Conservation (phyloP, 192 early-diverging fungal species). For the Rhizophagus clarus region DNA sequence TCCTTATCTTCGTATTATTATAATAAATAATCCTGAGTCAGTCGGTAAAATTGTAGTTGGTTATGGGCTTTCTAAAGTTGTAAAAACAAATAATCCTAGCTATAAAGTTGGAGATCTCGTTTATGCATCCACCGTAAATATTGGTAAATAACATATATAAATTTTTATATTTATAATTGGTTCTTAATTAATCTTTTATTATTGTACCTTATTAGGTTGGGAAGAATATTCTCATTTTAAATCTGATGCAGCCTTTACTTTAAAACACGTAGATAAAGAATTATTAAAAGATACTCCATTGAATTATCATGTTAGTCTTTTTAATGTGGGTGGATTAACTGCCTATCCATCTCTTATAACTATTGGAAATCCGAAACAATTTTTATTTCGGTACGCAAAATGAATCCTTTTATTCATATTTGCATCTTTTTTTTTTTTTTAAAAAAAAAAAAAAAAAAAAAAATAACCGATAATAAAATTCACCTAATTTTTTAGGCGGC, state of each 20-base stretch:
- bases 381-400: too few species aligned
- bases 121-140: constrained; percentile 38
- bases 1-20: constrained; percentile 65
- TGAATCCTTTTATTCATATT: constrained; percentile 22
- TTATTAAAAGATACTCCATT: constrained; percentile 44
- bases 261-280: constrained; percentile 76
- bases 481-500: constrained; percentile 51
- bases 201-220: constrained; percentile 21
- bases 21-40: constrained; percentile 32
- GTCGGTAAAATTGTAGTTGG: constrained; percentile 67
- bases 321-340: constrained; percentile 30
- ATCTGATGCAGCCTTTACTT: constrained; percentile 56
- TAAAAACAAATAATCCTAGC: constrained; percentile 60
- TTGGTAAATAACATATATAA: constrained; percentile 58
- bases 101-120: constrained; percentile 67
- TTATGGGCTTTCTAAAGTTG: constrained; percentile 63
- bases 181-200: too few species aligned
- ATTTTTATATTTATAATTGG: too few species aligned
- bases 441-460: neutral
- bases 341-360: constrained; percentile 48
- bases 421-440: constrained; percentile 61
- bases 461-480: neutral
- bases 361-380: constrained; percentile 67
- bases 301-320: neutral
- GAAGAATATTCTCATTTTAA: constrained; percentile 41